These are phyloP conservation scores for Trifolium subterraneum DNA, from an alignment of 306 rosid species.

Conservation along the genomic window DNA sequence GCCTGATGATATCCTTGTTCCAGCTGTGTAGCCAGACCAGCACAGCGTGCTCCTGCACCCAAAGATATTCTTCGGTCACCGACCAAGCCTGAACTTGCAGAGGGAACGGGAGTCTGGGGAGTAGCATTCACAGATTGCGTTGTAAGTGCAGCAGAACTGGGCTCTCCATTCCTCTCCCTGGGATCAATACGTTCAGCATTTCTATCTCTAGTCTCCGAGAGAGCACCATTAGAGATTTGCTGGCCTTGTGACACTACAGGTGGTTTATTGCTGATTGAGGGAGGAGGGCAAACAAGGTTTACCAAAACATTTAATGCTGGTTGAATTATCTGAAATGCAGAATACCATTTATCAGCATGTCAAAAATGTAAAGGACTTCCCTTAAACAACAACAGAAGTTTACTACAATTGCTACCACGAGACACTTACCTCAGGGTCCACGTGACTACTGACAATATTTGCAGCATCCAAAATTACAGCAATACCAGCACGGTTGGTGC, in stretches of 20 bases:
- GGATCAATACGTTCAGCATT: constrained; percentile 73
- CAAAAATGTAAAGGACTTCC: constrained; percentile 20
- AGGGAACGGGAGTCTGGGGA: constrained; percentile 64
- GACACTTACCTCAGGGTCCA: constrained; percentile 85
- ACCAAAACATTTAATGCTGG: constrained; percentile 91
- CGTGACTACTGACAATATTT: constrained; percentile 75
- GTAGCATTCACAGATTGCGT: constrained; percentile 52
- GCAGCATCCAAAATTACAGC: constrained; percentile 99
- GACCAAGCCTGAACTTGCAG: constrained; percentile 83
- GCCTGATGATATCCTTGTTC: constrained; percentile 94
- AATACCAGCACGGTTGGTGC: constrained; percentile 88
- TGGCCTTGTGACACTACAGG: constrained; percentile 68
- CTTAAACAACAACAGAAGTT: constrained; percentile 29
- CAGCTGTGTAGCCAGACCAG: constrained; percentile 91
- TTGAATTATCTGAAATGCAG: constrained; percentile 84
- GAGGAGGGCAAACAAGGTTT: constrained; percentile 98
- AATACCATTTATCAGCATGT: constrained; percentile 24
- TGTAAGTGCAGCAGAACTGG: constrained; percentile 44
- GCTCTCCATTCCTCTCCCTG: constrained; percentile 76
- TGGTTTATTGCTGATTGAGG: constrained; percentile 94
- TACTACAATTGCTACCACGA: constrained; percentile 29
- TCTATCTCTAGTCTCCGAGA: constrained; percentile 73
- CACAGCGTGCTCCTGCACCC: constrained; percentile 95
- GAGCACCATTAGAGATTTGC: constrained; percentile 63
- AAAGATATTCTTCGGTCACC: constrained; percentile 95